These are phyloP conservation scores for Avena atlantica DNA, from an alignment of 176 grass and related monocot genomes.

Conservation along the genomic window DNA sequence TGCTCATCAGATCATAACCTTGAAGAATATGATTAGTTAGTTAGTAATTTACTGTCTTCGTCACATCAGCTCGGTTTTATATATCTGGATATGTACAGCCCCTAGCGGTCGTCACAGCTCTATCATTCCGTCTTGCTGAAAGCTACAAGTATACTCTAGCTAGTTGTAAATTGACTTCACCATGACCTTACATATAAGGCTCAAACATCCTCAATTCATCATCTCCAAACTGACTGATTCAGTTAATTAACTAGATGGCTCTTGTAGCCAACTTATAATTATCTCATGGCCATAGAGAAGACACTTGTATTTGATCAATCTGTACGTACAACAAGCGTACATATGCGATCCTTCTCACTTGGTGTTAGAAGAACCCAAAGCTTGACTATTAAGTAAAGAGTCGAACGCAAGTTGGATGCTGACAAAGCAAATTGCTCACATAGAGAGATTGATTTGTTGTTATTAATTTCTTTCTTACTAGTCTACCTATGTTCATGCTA, in stretches of 20 bases:
- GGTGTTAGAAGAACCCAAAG: neutral
- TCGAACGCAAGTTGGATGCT: too few species aligned
- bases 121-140: slow-evolving; percentile 34
- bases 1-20: neutral
- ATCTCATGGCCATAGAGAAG: neutral
- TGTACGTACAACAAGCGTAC: neutral
- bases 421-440: too few species aligned
- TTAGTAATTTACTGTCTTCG: neutral
- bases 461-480: too few species aligned
- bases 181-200: slow-evolving; percentile 1
- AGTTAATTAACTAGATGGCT: slow-evolving; percentile 15
- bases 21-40: slow-evolving; percentile 8
- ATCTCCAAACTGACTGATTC: neutral
- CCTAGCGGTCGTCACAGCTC: neutral
- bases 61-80: neutral
- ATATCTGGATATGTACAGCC: neutral
- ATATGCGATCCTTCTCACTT: neutral
- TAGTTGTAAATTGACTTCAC: slow-evolving; percentile 34
- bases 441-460: too few species aligned
- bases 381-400: too few species aligned
- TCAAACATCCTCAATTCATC: slow-evolving; percentile 16
- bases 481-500: too few species aligned
- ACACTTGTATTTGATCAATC: neutral
- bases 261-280: neutral
- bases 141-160: slow-evolving; percentile 40